These are phyloP conservation scores for Oryza nivara DNA, from an alignment of 176 grass and related monocot genomes.

Conservation along the genomic window DNA sequence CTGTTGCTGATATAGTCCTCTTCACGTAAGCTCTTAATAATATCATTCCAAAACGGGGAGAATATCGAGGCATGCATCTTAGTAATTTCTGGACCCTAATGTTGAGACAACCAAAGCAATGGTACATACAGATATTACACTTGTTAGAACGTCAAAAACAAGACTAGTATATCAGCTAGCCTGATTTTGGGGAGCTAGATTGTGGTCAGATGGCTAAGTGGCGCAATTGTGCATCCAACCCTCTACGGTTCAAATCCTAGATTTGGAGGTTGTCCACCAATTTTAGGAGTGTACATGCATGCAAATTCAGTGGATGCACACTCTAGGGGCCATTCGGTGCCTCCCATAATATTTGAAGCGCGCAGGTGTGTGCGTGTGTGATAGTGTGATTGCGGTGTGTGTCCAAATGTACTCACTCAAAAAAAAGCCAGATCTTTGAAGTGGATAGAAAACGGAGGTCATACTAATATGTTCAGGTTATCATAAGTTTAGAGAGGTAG, in stretches of 20 bases:
- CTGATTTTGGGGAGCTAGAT: not conserved
- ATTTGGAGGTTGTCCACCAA: not conserved
- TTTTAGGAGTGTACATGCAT: not conserved
- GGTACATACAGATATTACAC: not conserved
- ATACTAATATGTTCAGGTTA: not conserved
- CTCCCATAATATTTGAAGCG: not conserved
- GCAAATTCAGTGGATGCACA: not conserved
- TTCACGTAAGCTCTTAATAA: slow-evolving; percentile 96
- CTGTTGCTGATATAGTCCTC: slow-evolving; percentile 93
- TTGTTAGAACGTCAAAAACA: not conserved
- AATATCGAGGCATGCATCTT: slow-evolving; percentile 81
- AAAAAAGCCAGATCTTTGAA: not conserved
- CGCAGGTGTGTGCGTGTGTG: not conserved
- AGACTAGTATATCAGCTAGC: slow-evolving; percentile 1
- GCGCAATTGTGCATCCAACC: not conserved
- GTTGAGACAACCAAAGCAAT: not conserved
- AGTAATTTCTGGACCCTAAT: slow-evolving; percentile 66
- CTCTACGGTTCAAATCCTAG: not conserved
- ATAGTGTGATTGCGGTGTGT: not conserved
- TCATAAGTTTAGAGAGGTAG: not conserved
- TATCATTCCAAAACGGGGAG: slow-evolving; percentile 98
- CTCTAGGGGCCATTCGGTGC: not conserved
- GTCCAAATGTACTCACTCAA: not conserved
- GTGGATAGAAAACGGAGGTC: slow-evolving; percentile 6
- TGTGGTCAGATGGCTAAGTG: not conserved